Evolutionary conservation across 176 grass and related monocot species (phyloP).

Genomic region (Oryza longistaminata): DNA sequence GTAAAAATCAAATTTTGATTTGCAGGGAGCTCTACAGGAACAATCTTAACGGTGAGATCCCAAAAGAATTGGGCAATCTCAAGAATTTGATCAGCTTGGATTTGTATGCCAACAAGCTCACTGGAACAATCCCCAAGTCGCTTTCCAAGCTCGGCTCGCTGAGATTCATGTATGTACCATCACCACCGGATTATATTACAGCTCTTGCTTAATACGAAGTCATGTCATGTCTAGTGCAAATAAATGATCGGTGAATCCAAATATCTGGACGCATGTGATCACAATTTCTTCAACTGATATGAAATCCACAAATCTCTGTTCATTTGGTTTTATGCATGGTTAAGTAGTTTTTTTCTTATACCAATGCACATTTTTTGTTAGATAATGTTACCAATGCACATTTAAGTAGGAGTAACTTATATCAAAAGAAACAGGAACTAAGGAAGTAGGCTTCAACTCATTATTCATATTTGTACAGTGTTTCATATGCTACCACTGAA

Average conservation of each 20-base stretch:
- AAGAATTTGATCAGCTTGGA: slow-evolving; percentile 97
- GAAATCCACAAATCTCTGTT: not conserved
- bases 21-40: slow-evolving; percentile 91
- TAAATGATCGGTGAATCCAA: not conserved
- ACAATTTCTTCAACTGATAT: not conserved
- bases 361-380: too few relatives aligned
- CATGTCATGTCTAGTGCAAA: not conserved
- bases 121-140: slow-evolving; percentile 75
- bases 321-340: not conserved
- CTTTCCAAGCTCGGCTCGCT: slow-evolving; percentile 82
- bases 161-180: slow-evolving; percentile 74
- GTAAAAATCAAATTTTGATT: slow-evolving; percentile 1
- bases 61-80: slow-evolving; percentile 77
- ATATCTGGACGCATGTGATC: not conserved
- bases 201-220: not conserved
- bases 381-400: not conserved
- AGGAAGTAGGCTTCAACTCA: not conserved
- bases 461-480: slow-evolving; percentile 2
- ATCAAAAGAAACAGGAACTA: not conserved
- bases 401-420: not conserved
- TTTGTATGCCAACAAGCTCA: slow-evolving; percentile 76
- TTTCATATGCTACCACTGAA: slow-evolving; percentile 11
- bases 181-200: not conserved
- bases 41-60: slow-evolving; percentile 73
- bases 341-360: not conserved